Base-by-base conservation (phyloP, 192 early-diverging fungal genomes). In the Thoreauomyces humboldtii region DNA sequence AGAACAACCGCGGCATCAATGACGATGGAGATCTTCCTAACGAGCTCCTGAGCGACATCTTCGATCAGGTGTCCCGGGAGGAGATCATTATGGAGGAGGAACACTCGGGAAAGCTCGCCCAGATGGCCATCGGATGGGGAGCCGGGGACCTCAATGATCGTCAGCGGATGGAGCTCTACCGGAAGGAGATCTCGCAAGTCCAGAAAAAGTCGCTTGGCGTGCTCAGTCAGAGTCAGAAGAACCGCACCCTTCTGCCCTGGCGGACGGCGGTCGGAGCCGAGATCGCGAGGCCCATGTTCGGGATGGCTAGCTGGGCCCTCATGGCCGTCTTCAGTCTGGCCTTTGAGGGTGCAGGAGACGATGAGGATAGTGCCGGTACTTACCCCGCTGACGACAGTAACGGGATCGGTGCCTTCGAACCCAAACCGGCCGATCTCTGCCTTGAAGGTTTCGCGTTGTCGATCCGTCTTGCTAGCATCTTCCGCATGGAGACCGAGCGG, bases 1-100 rank as follows among this genome's bases (percentile, higher is more conserved):
- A 78, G 50, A 87, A 87, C 67, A 87, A 87, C 52, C 63, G 91
- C 33, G 95, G 95, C 31, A 91, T 95, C 74, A 89, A 95, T 74
- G 95, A 93, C 69, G 87, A 90, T 60, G 70, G 69, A 7, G 87
- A 95, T 73, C 73, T 97, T 46, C 84, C 89, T 12, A 75, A 79
- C 31, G 87, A 86, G 53, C 82, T 87, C 48, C 77, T 96, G n/a
- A 73, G 65, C 22, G 63, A 51, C 1, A 92, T 94, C 38, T 98
- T 85, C 69, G 87, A 96, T 46, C 86, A 96, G 60, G 91, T 98
- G 34, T 72, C 67, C 33, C 50, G 36, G 12, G 85, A 95, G 59
- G 95, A 98, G 77, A 98, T 98, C 69, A 90, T 89, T 53, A 86
- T 98, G 84, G 92, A 94, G 59, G 93, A 95, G 60, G 93, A 98